Evolutionary conservation across 768 basidiomycete genomes (phyloP).

Genomic region (Wakefieldia striispora): DNA sequence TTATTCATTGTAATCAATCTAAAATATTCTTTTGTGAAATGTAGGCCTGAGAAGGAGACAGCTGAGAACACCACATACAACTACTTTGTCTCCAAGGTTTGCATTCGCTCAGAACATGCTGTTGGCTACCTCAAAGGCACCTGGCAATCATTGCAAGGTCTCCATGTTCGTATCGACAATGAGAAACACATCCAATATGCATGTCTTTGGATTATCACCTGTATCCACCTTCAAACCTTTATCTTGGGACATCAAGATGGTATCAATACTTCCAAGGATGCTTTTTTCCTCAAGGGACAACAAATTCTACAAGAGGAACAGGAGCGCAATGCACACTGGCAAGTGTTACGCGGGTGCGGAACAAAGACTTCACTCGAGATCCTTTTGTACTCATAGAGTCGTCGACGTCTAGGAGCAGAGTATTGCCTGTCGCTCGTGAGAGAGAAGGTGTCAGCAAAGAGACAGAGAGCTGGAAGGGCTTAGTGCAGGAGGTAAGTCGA

Average conservation of each 20-base stretch:
- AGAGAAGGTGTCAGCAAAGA: no score
- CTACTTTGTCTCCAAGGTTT: slow-evolving; percentile 32
- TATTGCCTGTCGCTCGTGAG: no score
- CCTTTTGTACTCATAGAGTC: no score
- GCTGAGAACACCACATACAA: slow-evolving; percentile 20
- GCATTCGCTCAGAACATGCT: slow-evolving; percentile 37
- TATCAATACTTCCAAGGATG: not conserved
- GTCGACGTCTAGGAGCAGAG: no score
- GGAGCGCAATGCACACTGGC: not conserved
- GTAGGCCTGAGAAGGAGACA: slow-evolving; percentile 6
- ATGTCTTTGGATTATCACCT: slow-evolving; percentile 11
- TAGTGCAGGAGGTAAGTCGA: no score
- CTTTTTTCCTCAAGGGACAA: slow-evolving; percentile 1
- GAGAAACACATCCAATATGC: slow-evolving; percentile 7
- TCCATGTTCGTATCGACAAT: slow-evolving; percentile 7
- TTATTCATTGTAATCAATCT: not conserved
- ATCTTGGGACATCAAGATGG: slow-evolving; percentile 26
- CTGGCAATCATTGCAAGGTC: slow-evolving; percentile 7
- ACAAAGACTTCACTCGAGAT: no score
- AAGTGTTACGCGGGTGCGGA: no score
- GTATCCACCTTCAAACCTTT: slow-evolving; percentile 15
- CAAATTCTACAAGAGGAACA: slow-evolving; percentile 1
- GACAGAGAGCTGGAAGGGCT: no score
- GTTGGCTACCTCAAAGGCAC: slow-evolving; percentile 41
- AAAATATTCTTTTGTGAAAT: not conserved